Conservation (phyloP, 495 filamentous ascomycete genomes). For the Aspergillus sclerotioniger region DNA sequence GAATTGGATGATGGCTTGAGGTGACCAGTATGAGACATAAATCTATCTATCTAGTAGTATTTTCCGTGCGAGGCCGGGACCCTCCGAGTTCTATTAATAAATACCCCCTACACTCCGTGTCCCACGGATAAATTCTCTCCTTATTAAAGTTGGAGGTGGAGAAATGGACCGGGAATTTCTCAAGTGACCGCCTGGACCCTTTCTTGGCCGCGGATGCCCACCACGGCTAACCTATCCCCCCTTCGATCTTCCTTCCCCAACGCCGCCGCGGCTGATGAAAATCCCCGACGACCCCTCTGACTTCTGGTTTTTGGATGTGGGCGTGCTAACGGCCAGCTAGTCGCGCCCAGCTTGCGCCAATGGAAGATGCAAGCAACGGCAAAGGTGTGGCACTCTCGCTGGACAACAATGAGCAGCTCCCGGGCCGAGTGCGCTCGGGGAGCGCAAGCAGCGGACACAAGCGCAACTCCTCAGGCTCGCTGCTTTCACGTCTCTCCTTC, state of each 20-base stretch:
- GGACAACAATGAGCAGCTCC: conserved; percentile 23
- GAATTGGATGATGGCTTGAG: background rate
- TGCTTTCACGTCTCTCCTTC: conserved; percentile 53
- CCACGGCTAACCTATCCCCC: background rate
- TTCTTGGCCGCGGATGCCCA: background rate
- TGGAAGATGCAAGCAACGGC: conserved; percentile 37
- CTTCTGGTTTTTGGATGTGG: conserved; percentile 18
- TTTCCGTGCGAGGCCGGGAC: background rate
- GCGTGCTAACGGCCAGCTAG: conserved; percentile 20
- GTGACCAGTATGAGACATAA: background rate
- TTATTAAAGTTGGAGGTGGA: conserved; percentile 1
- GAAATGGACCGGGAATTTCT: background rate
- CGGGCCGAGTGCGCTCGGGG: conserved; percentile 37
- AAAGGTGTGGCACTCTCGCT: conserved; percentile 29
- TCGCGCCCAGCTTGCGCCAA: conserved; percentile 30
- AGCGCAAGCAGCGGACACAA: conserved; percentile 54
- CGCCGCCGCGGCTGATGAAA: background rate
- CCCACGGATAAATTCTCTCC: background rate
- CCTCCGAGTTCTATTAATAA: background rate
- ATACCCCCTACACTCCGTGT: background rate
- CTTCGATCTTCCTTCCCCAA: background rate
- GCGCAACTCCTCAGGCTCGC: conserved; percentile 63
- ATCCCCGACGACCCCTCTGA: background rate
- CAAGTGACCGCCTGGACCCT: conserved; percentile 6
- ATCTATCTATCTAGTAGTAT: too few species aligned